phyloP scores from a whole-genome alignment of 75 land plant species.

The Picea sitchensis region DNA sequence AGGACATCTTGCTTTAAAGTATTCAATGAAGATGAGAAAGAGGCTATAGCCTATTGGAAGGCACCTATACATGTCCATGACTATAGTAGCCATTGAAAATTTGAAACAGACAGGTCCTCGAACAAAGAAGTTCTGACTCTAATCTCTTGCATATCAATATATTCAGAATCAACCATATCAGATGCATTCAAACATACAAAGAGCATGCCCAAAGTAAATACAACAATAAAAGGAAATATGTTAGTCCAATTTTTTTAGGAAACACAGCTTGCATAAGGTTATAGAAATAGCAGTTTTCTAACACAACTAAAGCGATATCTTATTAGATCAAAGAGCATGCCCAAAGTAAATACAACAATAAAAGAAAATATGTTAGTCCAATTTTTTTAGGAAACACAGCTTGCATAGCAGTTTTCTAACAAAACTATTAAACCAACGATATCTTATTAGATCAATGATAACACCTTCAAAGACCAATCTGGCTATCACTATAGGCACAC shows the following conservation, averaged over 20 bases:
- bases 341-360: background rate
- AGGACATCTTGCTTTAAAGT: background rate
- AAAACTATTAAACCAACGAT: no score
- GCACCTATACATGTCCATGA: background rate
- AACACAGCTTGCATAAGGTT: background rate
- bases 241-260: background rate
- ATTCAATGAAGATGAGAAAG: background rate
- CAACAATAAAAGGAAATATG: background rate
- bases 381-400: background rate
- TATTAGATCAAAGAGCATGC: background rate
- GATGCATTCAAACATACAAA: background rate
- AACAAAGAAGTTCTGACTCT: background rate
- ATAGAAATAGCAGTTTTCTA: background rate
- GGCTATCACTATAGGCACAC: conserved; percentile 20
- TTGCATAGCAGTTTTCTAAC: background rate
- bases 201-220: background rate
- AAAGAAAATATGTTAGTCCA: background rate
- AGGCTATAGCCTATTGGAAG: background rate
- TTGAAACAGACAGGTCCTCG: background rate
- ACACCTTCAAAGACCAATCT: conserved; percentile 30
- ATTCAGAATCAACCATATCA: background rate
- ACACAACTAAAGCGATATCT: background rate
- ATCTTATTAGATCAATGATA: background rate
- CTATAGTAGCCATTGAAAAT: background rate
- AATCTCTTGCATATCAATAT: background rate